These are phyloP conservation scores for Gossypium arboreum DNA, from an alignment of 345 rosid species.

Conservation along the genomic window DNA sequence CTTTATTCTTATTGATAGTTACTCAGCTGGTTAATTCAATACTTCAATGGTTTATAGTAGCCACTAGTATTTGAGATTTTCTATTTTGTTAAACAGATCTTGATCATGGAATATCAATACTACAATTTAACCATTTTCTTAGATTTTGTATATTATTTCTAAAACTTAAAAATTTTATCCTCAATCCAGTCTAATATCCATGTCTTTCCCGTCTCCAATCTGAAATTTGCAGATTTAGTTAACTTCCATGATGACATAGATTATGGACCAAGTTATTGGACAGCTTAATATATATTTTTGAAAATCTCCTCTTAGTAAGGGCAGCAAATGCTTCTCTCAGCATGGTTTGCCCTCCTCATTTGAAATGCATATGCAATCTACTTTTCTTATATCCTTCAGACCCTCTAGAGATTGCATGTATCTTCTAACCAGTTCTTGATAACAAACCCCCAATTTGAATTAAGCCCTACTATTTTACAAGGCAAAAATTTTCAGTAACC, in stretches of 20 bases:
- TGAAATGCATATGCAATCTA: neutral
- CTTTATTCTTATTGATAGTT: neutral
- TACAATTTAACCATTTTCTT: neutral
- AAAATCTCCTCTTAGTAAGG: neutral
- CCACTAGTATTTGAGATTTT: neutral
- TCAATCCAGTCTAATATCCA: too few relatives aligned
- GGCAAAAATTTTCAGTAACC: neutral
- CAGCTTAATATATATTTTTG: neutral
- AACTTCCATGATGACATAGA: neutral
- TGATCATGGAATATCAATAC: neutral
- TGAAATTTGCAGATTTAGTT: neutral
- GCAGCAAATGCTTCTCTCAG: neutral
- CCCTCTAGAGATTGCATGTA: neutral
- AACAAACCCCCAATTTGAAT: neutral
- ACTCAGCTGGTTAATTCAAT: neutral
- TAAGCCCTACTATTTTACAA: neutral
- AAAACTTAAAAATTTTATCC: too few relatives aligned
- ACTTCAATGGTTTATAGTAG: neutral
- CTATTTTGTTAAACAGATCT: neutral
- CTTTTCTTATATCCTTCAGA: neutral
- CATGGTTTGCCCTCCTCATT: neutral
- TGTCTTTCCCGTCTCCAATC: neutral
- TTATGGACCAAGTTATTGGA: neutral
- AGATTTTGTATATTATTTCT: neutral
- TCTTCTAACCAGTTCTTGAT: neutral